phyloP scores from a whole-genome alignment of 2,329 filamentous ascomycete genomes.

The Nigrospora oryzae region DNA sequence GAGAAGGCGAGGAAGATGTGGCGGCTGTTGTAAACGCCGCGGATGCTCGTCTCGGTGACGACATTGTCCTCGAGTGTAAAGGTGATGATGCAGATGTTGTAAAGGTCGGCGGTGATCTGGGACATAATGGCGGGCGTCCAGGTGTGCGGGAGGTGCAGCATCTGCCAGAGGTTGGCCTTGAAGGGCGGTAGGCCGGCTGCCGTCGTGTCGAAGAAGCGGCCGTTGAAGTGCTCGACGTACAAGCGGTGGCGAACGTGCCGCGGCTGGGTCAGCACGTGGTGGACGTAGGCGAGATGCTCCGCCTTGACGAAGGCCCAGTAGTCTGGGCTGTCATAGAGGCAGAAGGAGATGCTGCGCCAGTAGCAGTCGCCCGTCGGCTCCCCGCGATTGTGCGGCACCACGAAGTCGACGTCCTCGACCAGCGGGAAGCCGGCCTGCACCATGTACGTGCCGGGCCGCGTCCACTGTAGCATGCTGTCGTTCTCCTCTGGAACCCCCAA shows the following conservation, averaged over 20 bases:
- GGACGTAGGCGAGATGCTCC: constrained; percentile 20
- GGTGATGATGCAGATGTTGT: constrained; percentile 21
- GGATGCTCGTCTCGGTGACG: constrained; percentile 13
- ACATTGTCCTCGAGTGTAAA: constrained; percentile 13
- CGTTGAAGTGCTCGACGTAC: constrained; percentile 15
- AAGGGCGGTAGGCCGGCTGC: constrained; percentile 3
- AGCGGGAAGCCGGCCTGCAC: constrained; percentile 21
- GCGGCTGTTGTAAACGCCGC: constrained; percentile 21
- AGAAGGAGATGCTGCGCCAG: constrained; percentile 20
- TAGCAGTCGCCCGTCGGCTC: constrained; percentile 18
- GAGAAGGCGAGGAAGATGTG: constrained; percentile 21
- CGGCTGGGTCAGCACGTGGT: constrained; percentile 13
- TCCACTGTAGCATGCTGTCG: background rate
- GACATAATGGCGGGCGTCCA: constrained; percentile 20
- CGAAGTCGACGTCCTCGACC: constrained; percentile 21
- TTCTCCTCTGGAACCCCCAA: background rate
- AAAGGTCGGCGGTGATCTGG: constrained; percentile 23
- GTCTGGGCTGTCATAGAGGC: constrained; percentile 15
- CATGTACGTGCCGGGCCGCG: background rate
- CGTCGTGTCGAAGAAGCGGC: constrained; percentile 9
- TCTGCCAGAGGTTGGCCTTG: constrained; percentile 20
- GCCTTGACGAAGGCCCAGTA: constrained; percentile 22
- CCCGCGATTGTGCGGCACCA: constrained; percentile 13
- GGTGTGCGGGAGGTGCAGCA: constrained; percentile 17
- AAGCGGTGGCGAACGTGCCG: constrained; percentile 16